A percentile compares a stretch with the other conserved stretches of the same genome.
phyloP scores from a whole-genome alignment of 2,329 filamentous ascomycete species.

The Botrytis byssoidea region DNA sequence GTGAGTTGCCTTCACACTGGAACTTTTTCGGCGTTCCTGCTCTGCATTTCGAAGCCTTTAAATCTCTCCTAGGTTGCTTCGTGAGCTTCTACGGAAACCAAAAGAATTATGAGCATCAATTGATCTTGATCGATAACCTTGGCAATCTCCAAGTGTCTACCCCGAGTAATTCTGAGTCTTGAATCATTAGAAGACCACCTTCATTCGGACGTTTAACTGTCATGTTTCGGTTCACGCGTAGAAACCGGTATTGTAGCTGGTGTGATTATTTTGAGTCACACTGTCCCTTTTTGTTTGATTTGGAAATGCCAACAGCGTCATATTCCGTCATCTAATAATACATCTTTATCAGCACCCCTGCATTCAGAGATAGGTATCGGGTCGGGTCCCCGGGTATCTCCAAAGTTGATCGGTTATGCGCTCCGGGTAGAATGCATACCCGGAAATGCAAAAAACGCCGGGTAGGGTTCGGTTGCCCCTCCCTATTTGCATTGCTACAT shows the following conservation, averaged over 20 bases:
- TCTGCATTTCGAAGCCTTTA: not conserved
- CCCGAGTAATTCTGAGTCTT: not conserved
- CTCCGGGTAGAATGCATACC: too few relatives aligned
- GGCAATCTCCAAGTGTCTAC: not conserved
- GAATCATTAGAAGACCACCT: not conserved
- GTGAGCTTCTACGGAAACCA: not conserved
- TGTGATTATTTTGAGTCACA: not conserved
- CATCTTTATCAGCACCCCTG: not conserved
- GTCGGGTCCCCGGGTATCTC: too few relatives aligned
- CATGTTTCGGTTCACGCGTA: not conserved
- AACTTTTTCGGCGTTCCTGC: not conserved
- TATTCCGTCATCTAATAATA: not conserved
- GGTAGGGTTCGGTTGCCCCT: too few relatives aligned
- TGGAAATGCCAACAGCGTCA: too few relatives aligned
- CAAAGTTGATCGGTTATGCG: rapidly evolving
- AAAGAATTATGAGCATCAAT: not conserved
- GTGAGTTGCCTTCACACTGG: too few relatives aligned
- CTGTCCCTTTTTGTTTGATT: not conserved
- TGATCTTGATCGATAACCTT: not conserved
- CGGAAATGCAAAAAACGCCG: too few relatives aligned
- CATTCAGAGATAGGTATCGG: too few relatives aligned
- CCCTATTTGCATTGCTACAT: too few relatives aligned
- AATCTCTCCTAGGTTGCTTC: not conserved
- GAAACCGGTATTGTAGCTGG: not conserved
- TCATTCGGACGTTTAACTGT: not conserved